These are phyloP conservation scores for Raddia distichophylla DNA, from an alignment of 176 grass and related monocot species.

Conservation along the genomic window DNA sequence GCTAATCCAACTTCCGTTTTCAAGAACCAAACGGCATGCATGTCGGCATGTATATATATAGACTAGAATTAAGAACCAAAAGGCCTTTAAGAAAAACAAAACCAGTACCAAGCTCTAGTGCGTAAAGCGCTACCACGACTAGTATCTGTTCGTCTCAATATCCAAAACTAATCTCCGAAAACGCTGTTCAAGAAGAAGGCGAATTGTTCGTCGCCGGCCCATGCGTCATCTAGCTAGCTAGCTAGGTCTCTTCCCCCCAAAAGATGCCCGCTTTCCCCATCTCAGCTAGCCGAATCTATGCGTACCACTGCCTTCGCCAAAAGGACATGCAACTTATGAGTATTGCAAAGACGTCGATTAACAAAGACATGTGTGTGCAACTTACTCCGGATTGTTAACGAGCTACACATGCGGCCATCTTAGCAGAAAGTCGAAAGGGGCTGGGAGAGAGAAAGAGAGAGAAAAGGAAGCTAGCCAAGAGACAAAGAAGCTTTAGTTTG, in stretches of 20 bases:
- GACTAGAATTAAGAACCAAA: too few species aligned
- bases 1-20: too few species aligned
- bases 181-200: conserved; percentile 45
- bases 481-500: conserved; percentile 42
- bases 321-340: conserved; percentile 39
- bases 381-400: conserved; percentile 46
- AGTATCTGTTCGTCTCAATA: conserved; percentile 21
- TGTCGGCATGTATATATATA: too few species aligned
- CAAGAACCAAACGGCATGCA: too few species aligned
- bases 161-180: conserved; percentile 40
- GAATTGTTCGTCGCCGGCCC: conserved; percentile 49
- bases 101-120: too few species aligned
- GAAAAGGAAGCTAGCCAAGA: conserved; percentile 39
- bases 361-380: conserved; percentile 48
- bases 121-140: background rate
- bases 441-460: too few species aligned
- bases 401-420: conserved; percentile 64
- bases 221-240: conserved; percentile 23
- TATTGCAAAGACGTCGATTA: conserved; percentile 42
- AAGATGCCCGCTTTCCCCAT: conserved; percentile 46
- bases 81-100: too few species aligned
- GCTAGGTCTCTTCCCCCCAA: conserved; percentile 5
- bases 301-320: conserved; percentile 46
- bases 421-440: conserved; percentile 53
- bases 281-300: conserved; percentile 45